Base-by-base conservation (phyloP, 2,329 filamentous ascomycete genomes). In the Ascochyta fabae region DNA sequence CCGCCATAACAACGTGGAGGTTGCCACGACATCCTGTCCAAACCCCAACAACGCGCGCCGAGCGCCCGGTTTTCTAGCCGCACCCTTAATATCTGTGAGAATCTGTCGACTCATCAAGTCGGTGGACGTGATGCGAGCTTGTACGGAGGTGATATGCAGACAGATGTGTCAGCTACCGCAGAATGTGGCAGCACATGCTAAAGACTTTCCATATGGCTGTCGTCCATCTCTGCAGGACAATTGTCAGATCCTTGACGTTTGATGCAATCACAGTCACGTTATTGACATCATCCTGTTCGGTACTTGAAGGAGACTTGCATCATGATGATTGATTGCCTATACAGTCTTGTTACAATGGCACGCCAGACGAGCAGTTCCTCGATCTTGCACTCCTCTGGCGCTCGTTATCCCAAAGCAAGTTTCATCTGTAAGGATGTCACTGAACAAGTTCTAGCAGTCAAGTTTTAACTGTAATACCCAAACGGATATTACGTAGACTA, bases 181-280 rank as follows among this genome's bases (percentile, higher is more conserved):
- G 31, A 49, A 49, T 35, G 44, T 54, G 52, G 40, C 40, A 54
- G 31, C 13, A 16, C 33, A 16, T 16, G 33, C 5, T 35, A 6
- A n/a, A 16, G 15, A 16, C n/a, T 10, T 35, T 3, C n/a, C 8
- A 10, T n/a, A 35, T 16, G 33, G 33, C 15, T n/a, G 15, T 35
- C 3, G 33, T 35, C 12, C 29, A 31, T 4, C 10, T 31, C 29
- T 31, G 29, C 3, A 3, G 29, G 13, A 13, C 10, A 12, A 15
- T 31, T 4, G 13, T 15, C 12, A 5, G 3, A 13, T 26, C 4
- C 6, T 34, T 7, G 31, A 13, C 1, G 15, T n/a, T 4, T n/a
- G 13, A 13, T 34, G n/a, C 31, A 34, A 10, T n/a, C 10, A n/a
- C 15, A n/a, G 9, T n/a, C 13, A 10, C 1, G 27, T 9, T 29